phyloP scores from a whole-genome alignment of 2,329 filamentous ascomycete species.

The Phialophora expanda region DNA sequence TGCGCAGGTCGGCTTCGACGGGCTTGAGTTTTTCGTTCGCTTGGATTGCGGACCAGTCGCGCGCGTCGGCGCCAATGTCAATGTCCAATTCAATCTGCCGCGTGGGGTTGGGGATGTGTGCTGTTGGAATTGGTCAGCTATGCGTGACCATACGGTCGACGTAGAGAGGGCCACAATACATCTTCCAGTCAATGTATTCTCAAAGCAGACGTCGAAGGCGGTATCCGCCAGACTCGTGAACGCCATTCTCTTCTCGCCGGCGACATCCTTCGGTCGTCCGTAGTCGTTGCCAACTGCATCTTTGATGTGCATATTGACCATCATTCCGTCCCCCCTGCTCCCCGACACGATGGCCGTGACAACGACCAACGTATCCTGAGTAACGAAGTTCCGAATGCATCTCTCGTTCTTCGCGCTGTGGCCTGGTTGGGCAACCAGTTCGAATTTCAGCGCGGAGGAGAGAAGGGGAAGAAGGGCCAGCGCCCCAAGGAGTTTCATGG shows the following conservation, averaged over 20 bases:
- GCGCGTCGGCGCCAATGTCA: constrained; percentile 94
- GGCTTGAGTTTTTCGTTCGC: constrained; percentile 97
- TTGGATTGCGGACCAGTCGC: constrained; percentile 97
- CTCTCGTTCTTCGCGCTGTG: constrained; percentile 72
- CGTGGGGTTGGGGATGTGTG: constrained; percentile 54
- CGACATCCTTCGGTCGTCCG: constrained; percentile 85
- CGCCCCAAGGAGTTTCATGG: constrained; percentile 29
- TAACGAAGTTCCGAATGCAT: constrained; percentile 96
- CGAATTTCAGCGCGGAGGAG: constrained; percentile 83
- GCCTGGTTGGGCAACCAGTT: constrained; percentile 72
- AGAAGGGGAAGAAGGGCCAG: constrained; percentile 47
- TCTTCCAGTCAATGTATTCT: constrained; percentile 73
- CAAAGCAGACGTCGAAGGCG: constrained; percentile 95
- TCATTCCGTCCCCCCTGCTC: constrained; percentile 87
- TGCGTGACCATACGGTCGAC: neutral
- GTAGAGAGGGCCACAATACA: constrained; percentile 52
- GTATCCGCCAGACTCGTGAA: constrained; percentile 93
- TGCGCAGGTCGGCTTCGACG: constrained; percentile 89
- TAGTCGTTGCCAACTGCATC: constrained; percentile 97
- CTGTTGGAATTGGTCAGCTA: constrained; percentile 19
- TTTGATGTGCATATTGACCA: constrained; percentile 95
- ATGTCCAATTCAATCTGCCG: constrained; percentile 89
- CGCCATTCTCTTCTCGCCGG: constrained; percentile 87
- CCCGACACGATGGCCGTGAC: constrained; percentile 89
- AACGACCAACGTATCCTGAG: constrained; percentile 88